phyloP scores from a whole-genome alignment of 2,329 filamentous ascomycete genomes.

The Nigrospora osmanthi region DNA sequence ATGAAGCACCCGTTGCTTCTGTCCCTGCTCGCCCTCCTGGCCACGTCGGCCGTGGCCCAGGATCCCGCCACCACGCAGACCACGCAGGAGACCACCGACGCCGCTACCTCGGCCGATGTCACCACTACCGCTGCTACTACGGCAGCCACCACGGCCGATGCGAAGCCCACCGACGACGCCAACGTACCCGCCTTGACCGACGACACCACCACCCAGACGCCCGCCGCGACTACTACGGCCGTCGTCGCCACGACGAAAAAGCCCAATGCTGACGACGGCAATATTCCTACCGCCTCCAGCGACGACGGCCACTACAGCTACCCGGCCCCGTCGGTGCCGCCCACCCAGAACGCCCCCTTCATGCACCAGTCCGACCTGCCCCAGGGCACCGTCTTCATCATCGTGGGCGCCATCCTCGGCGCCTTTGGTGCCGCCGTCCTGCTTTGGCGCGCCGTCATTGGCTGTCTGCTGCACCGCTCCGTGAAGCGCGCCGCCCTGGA shows the following conservation, averaged over 20 bases:
- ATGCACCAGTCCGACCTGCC: slow-evolving; percentile 83
- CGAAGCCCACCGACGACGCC: slow-evolving; percentile 4
- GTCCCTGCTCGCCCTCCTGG: slow-evolving; percentile 5
- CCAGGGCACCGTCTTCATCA: slow-evolving; percentile 94
- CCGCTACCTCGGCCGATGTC: slow-evolving; percentile 1
- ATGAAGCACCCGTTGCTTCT: slow-evolving; percentile 8
- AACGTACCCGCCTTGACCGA: background rate
- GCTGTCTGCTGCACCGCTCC: slow-evolving; percentile 85
- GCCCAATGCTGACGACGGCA: background rate
- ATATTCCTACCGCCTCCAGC: slow-evolving; percentile 40
- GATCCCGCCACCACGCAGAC: slow-evolving; percentile 3
- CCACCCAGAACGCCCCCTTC: slow-evolving; percentile 77
- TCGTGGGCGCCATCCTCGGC: slow-evolving; percentile 80
- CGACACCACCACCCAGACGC: slow-evolving; percentile 1
- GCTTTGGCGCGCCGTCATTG: slow-evolving; percentile 80
- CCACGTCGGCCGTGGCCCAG: slow-evolving; percentile 6
- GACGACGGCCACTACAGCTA: slow-evolving; percentile 47
- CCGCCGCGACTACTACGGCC: background rate
- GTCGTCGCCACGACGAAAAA: background rate
- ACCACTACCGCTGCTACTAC: slow-evolving; percentile 6
- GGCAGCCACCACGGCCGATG: slow-evolving; percentile 3
- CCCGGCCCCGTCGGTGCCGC: slow-evolving; percentile 70
- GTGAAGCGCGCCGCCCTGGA: slow-evolving; percentile 78
- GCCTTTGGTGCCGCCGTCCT: slow-evolving; percentile 76
- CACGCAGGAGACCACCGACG: background rate